A percentile compares a stretch with the other conserved stretches of the same genome.
Conservation (phyloP, 176 grass and related monocot species). For the Neostapfia colusana region DNA sequence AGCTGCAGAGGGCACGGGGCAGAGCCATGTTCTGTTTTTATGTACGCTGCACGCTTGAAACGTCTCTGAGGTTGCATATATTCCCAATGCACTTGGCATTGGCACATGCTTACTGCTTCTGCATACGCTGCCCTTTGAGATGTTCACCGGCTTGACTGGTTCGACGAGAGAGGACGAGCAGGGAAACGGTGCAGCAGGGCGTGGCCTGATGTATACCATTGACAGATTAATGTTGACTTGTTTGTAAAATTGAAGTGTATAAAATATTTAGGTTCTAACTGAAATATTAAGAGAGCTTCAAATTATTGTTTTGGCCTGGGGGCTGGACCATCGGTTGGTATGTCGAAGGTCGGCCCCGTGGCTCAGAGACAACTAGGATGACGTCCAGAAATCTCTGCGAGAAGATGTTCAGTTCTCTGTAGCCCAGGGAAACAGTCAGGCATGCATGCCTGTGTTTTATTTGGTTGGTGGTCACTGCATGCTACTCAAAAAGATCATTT, state of each 20-base stretch:
- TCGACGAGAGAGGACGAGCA: slow-evolving; percentile 2
- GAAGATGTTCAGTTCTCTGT: slow-evolving; percentile 14
- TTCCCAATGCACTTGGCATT: slow-evolving; percentile 29
- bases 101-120: slow-evolving; percentile 4
- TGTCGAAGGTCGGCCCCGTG: too few species aligned
- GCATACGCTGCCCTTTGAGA: slow-evolving; percentile 32
- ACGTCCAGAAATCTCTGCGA: not conserved
- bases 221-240: not conserved
- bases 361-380: not conserved
- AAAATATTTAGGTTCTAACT: not conserved
- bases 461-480: not conserved
- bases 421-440: not conserved
- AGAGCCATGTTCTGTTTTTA: slow-evolving; percentile 40
- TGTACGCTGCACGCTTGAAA: not conserved
- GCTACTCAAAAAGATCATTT: not conserved
- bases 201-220: not conserved
- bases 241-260: not conserved
- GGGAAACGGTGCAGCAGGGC: not conserved
- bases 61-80: slow-evolving; percentile 34
- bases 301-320: not conserved
- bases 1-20: slow-evolving; percentile 10
- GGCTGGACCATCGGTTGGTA: too few species aligned
- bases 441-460: not conserved
- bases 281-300: not conserved
- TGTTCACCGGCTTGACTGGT: slow-evolving; percentile 33